Evolutionary conservation across 202 grass and related monocot genomes (phyloP), one percentile per base, ranked within the genome.

Genomic region (Digitaria exilis): DNA sequence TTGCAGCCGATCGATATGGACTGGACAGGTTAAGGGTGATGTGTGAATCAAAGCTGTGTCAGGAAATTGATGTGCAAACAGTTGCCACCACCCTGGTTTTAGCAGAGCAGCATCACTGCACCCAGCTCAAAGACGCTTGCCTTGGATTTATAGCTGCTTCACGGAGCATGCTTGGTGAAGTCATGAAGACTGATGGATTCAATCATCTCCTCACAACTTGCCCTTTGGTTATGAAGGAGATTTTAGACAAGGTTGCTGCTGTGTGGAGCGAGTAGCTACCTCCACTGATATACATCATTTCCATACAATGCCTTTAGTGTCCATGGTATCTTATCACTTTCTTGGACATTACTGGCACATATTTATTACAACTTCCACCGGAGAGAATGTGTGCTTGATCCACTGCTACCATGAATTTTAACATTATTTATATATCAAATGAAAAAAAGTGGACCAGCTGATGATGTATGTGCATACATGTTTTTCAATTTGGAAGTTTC

Each of bases 121-220:
- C 1, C 7, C 17, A 49, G 39, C 72, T 68, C 9, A 43, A 2
- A 25, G 7, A 57, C 1, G 50, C 73, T 31, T 84, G 50, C 49
- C 6, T 77, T 35, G 14, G 42, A 6, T 78, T 45, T 7, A 84
- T 78, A 43, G 64, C 82, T 15, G 64, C 82, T 15, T 60, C 52
- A 0, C 15, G 7, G 3, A 12, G 43, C 21, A 30, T 49, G 21
- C 57, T 73, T 5, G 15, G 34, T 25, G 7, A 7, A 4, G 19
- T 76, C 71, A 56, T 44, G 49, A 1, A 30, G 25, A 84, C 81
- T 0, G 71, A 84, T 54, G 71, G 81, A 6, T 84, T 84, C 24
- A 57, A 67, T 8, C 60, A 66, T 75, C 48, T 84, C 2, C 2
- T 12, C 17, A 50, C 46, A 42, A 65, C 24, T 17, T 59, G 37